These are phyloP conservation scores for Ramaria sp. DNA, from an alignment of 768 basidiomycete species.

Conservation along the genomic window DNA sequence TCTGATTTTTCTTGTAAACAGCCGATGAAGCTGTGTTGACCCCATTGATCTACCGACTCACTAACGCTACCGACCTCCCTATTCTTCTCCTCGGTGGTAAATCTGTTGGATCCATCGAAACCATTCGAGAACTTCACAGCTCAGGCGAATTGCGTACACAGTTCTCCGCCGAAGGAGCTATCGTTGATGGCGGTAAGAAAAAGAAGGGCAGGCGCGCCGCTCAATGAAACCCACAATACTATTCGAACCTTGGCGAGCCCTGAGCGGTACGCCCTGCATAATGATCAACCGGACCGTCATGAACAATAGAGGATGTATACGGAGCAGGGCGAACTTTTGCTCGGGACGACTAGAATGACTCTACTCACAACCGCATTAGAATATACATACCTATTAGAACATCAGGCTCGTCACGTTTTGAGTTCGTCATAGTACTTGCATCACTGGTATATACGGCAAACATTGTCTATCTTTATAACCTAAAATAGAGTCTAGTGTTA, in stretches of 20 bases:
- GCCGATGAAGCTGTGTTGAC: constrained; percentile 55
- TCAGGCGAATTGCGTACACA: constrained; percentile 41
- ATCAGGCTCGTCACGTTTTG: neutral
- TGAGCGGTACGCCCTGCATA: neutral
- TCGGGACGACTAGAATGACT: neutral
- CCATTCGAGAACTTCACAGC: constrained; percentile 39
- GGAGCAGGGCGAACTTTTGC: neutral
- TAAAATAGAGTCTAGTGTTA: too few relatives aligned
- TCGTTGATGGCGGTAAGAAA: constrained; percentile 41
- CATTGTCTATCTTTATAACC: neutral
- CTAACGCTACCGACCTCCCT: constrained; percentile 42
- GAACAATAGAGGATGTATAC: too few relatives aligned
- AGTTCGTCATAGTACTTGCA: neutral
- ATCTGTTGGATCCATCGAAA: constrained; percentile 38
- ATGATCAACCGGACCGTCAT: neutral
- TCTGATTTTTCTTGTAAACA: constrained; percentile 8
- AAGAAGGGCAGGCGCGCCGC: constrained; percentile 20
- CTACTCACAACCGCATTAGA: neutral
- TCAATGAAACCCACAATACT: too few relatives aligned
- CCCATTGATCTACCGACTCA: constrained; percentile 54
- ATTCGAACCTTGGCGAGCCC: neutral
- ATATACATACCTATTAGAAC: neutral
- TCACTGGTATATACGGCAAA: neutral
- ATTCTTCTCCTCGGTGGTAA: constrained; percentile 60
- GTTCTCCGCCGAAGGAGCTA: constrained; percentile 45